Base-by-base conservation (phyloP, 139 green algal species). In the Auxenochlorella pyrenoidosa region DNA sequence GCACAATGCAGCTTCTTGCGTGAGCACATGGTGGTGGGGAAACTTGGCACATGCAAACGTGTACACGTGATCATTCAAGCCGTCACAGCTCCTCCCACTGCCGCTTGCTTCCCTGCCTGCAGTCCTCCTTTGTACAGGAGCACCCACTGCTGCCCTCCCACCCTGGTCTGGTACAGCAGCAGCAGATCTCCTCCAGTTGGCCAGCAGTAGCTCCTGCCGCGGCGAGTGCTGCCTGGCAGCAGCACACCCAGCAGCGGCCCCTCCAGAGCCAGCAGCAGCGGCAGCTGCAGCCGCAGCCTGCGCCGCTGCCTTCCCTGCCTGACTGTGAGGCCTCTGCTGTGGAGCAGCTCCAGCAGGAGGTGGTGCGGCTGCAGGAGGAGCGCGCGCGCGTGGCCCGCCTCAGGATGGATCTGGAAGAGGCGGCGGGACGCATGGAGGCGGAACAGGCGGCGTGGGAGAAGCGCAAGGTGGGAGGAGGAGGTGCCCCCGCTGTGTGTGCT, bases 341-440 rank as follows among this genome's bases (percentile, higher is more conserved):
- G 26, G 41, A 87, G 86, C 34, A 89, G 86, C 83, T 91, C 59
- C 34, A 88, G 79, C 87, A 84, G 71, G 82, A 79, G 79, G 76
- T 83, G 47, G 77, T 78, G 58, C 18, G 36, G 44, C 58, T 88
- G 68, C 75, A 85, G 60, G 60, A 87, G 73, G 93, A 96, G 88
- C 89, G 91, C 22, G 68, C 83, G 0, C 34, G 75, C 1, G 88
- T 96, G 43, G 75, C 86, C 0, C 79, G 82, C 22, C 90, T 96
- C 91, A 91, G 93, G 28, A 86, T 82, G 40, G 90, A 95, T 58
- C 89, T 98, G 72, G 91, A 97, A 84, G 88, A 93, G 70, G 93
- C 89, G 1, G 85, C 89, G 13, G 90, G 84, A 26, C 86, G 87
- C 36, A 73, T 97, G 60, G 91, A 95, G 70, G 78, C 93, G 65